Conservation (phyloP, 768 basidiomycete species). For the Lentinula sp. region DNA sequence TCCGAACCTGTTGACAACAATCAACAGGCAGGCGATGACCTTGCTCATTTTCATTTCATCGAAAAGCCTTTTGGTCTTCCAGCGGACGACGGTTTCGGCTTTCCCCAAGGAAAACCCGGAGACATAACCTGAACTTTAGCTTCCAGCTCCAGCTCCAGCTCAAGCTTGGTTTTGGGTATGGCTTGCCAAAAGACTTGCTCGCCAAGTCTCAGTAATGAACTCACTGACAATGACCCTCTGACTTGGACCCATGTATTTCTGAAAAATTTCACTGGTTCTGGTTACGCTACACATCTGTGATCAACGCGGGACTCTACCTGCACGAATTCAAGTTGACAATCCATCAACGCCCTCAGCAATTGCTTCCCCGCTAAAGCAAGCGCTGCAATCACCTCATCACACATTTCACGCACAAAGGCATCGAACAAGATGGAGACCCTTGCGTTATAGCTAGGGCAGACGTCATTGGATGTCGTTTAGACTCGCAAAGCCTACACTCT, state of each 20-base stretch:
- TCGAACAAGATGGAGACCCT: constrained; percentile 17
- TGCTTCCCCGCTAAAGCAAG: background rate
- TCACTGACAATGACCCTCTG: background rate
- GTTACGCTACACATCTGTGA: constrained; percentile 11
- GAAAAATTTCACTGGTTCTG: constrained; percentile 16
- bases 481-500: background rate
- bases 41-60: background rate
- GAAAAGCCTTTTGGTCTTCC: constrained; percentile 17
- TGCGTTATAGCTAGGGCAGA: constrained; percentile 12
- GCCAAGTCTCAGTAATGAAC: constrained; percentile 11
- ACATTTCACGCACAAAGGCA: constrained; percentile 16
- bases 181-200: constrained; percentile 21
- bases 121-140: constrained; percentile 10
- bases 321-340: constrained; percentile 17
- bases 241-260: constrained; percentile 9
- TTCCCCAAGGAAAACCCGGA: constrained; percentile 15
- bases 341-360: constrained; percentile 11
- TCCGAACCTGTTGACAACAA: too few relatives aligned
- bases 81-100: constrained; percentile 14
- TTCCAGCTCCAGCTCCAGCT: constrained; percentile 14
- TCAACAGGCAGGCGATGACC: too few relatives aligned
- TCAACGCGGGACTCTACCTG: constrained; percentile 8
- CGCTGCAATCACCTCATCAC: constrained; percentile 12
- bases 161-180: constrained; percentile 15
- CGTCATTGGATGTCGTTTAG: background rate